Percentiles rank a stretch among this genome's conserved stretches.
Conservation (phyloP, 2,329 filamentous ascomycete genomes). For the Verticillium dahliae region DNA sequence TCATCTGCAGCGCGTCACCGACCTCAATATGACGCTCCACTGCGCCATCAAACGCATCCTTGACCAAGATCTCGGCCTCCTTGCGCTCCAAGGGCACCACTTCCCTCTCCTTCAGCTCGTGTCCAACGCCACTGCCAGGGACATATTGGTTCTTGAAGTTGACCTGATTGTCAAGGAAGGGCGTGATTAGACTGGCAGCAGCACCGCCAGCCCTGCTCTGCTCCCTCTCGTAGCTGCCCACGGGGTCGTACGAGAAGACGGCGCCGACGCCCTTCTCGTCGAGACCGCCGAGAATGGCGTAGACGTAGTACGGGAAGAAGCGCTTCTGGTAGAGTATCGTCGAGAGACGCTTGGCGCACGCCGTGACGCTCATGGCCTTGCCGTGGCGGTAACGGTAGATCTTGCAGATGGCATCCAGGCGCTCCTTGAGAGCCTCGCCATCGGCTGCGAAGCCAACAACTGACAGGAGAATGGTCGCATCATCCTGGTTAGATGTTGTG, state of each 20-base stretch:
- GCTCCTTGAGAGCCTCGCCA: constrained; percentile 87
- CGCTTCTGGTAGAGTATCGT: constrained; percentile 96
- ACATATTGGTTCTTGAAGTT: constrained; percentile 99
- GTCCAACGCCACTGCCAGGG: constrained; percentile 76
- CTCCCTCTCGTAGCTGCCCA: constrained; percentile 95
- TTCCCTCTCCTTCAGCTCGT: constrained; percentile 68
- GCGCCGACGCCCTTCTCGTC: constrained; percentile 94
- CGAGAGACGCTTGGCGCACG: constrained; percentile 88
- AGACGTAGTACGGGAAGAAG: constrained; percentile 98
- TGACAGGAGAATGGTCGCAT: constrained; percentile 81
- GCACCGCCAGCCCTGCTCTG: constrained; percentile 92
- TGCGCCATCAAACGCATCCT: constrained; percentile 96
- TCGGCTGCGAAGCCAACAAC: constrained; percentile 96
- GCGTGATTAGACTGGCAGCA: constrained; percentile 93
- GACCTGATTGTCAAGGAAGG: constrained; percentile 98
- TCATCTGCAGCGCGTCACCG: constrained; percentile 90
- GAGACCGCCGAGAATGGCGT: constrained; percentile 86
- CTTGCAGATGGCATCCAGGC: constrained; percentile 90
- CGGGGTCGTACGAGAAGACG: constrained; percentile 95
- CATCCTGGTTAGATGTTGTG: constrained; percentile 75
- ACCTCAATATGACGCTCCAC: constrained; percentile 99
- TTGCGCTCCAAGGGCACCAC: constrained; percentile 62
- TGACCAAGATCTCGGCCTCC: constrained; percentile 80
- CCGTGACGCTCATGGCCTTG: constrained; percentile 90
- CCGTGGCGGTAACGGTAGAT: constrained; percentile 98